These are phyloP conservation scores for Chaetoscypha palmicola DNA, from an alignment of 2,329 filamentous ascomycete genomes.

Conservation along the genomic window DNA sequence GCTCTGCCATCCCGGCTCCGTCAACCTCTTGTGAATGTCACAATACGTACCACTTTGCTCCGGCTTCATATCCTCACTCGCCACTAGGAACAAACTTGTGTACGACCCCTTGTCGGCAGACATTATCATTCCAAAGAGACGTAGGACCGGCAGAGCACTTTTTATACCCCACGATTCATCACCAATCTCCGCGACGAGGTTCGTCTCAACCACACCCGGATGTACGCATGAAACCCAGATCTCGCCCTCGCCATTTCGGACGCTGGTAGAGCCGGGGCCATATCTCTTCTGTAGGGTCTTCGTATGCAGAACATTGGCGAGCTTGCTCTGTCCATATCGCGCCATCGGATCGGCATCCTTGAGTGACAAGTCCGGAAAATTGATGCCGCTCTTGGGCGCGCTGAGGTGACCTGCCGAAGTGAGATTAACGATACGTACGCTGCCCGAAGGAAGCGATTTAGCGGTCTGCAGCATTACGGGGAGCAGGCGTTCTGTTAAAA, in stretches of 20 bases:
- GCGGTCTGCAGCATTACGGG: slow-evolving; percentile 14
- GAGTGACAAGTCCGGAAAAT: slow-evolving; percentile 19
- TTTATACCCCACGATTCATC: slow-evolving; percentile 7
- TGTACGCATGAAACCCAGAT: slow-evolving; percentile 34
- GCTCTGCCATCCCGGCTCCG: slow-evolving; percentile 32
- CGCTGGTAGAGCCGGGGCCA: slow-evolving; percentile 27
- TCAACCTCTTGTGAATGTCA: slow-evolving; percentile 28
- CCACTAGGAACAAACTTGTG: slow-evolving; percentile 33
- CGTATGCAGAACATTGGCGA: slow-evolving; percentile 39
- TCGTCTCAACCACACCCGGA: slow-evolving; percentile 33
- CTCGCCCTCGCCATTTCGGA: slow-evolving; percentile 30
- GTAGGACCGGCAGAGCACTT: slow-evolving; percentile 13
- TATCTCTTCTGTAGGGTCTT: slow-evolving; percentile 31
- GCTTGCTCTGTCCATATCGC: slow-evolving; percentile 40
- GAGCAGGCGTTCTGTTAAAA: slow-evolving; percentile 13
- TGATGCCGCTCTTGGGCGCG: slow-evolving; percentile 17
- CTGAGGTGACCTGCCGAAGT: slow-evolving; percentile 13
- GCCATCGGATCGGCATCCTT: slow-evolving; percentile 31
- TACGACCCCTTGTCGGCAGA: slow-evolving; percentile 32
- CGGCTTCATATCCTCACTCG: slow-evolving; percentile 23
- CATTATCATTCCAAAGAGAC: slow-evolving; percentile 14
- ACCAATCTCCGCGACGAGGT: slow-evolving; percentile 20
- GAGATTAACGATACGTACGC: slow-evolving; percentile 19
- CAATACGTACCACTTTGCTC: slow-evolving; percentile 34
- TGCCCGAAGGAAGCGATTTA: slow-evolving; percentile 11